Base-by-base conservation (phyloP, 108 stramenopile genomes). In the Nitzschia sp. region DNA sequence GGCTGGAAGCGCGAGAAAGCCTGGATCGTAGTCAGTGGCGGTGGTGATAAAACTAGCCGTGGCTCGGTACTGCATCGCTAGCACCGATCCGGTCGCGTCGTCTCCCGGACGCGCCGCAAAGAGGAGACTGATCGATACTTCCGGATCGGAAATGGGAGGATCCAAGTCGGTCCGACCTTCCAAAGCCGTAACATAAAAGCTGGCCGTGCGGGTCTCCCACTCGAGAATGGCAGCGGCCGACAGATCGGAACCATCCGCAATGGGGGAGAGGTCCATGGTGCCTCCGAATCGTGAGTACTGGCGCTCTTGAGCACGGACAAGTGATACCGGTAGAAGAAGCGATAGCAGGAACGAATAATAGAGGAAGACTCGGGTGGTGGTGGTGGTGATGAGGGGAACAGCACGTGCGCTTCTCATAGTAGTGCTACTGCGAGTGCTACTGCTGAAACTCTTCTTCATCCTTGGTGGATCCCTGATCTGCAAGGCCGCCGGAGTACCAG, bases 1-100 rank as follows among this genome's bases (percentile, higher is more conserved):
- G 60, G 60, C 60, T 21, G 60, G 60, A 19, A 61, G 38, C 9
- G 60, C 60, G 22, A 61, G 25, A 1, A 41, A 2, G 2, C 22
- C 60, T 17, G 60, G 60, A 61, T 61, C 60, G 23, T 61, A 61
- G 60, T 13, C 25, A 21, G 60, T 61, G 1, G 60, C 41, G 0
- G 41, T 41, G 25, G 23, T 44, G 26, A 61, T 45, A 25, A 61
- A 61, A 41, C 41, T 44, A 41, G 60, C 60, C 0, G 41, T 45
- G 36, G 60, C 60, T 45, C 13, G 36, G 41, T 61, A 61, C 5
- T 61, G 60, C 36, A 61, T 61, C 9, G 36, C 41, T 0, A 61
- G 36, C 2, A 45, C 41, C 5, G 22, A 13, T 27, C 33, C 60
- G 11, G 38, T 41, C 23, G 60, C 21, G 36, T 38, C 23, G 1